These are phyloP conservation scores for Groenewaldozyma auringiensis DNA, from an alignment of 1,139 yeast species.

Conservation along the genomic window DNA sequence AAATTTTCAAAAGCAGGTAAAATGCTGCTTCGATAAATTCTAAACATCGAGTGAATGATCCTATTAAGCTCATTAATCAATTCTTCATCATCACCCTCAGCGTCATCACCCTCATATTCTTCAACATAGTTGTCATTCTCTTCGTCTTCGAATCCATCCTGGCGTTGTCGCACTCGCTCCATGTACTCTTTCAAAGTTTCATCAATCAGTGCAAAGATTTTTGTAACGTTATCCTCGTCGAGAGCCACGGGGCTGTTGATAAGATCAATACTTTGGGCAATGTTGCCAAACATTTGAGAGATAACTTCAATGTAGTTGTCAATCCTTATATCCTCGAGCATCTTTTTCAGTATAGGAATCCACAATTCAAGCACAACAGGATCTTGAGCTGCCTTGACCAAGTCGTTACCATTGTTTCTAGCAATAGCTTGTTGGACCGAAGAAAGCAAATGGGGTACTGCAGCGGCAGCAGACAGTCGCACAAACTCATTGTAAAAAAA, in stretches of 20 bases:
- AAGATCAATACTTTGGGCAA: slow-evolving; percentile 59
- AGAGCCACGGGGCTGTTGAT: slow-evolving; percentile 54
- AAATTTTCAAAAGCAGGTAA: slow-evolving; percentile 53
- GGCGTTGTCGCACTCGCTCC: slow-evolving; percentile 65
- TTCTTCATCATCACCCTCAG: slow-evolving; percentile 85
- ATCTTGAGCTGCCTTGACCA: slow-evolving; percentile 40
- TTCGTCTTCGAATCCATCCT: slow-evolving; percentile 59
- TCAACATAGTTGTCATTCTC: slow-evolving; percentile 63
- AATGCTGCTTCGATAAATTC: slow-evolving; percentile 50
- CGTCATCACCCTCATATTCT: slow-evolving; percentile 64
- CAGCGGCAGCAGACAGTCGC: slow-evolving; percentile 78
- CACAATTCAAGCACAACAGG: slow-evolving; percentile 54
- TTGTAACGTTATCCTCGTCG: slow-evolving; percentile 48
- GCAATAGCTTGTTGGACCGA: slow-evolving; percentile 52
- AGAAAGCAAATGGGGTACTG: slow-evolving; percentile 68
- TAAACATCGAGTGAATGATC: slow-evolving; percentile 67
- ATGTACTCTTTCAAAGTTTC: slow-evolving; percentile 59
- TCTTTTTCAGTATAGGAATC: slow-evolving; percentile 61
- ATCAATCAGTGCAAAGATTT: slow-evolving; percentile 53
- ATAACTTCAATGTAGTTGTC: slow-evolving; percentile 84
- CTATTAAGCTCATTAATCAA: slow-evolving; percentile 78
- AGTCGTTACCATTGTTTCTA: slow-evolving; percentile 18
- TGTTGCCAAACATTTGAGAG: slow-evolving; percentile 66
- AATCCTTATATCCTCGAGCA: slow-evolving; percentile 57
- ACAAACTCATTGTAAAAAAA: slow-evolving; percentile 94